phyloP scores from a whole-genome alignment of 148 eudicot genomes.

The Rhododendron simsii region DNA sequence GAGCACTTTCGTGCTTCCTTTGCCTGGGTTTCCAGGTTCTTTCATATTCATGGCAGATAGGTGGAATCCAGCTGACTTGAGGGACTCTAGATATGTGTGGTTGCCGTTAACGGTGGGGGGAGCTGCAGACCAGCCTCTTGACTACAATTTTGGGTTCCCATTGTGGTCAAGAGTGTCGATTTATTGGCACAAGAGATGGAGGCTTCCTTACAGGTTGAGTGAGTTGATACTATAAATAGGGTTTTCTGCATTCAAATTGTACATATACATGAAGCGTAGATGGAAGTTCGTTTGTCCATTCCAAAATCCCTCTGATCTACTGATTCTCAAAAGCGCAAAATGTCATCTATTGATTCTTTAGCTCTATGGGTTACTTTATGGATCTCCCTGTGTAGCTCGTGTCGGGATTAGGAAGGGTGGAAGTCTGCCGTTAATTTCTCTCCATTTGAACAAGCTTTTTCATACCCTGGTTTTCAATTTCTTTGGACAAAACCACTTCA shows the following conservation, averaged over 20 bases:
- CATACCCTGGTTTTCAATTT: background rate
- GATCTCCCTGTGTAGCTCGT: background rate
- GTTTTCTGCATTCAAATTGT: background rate
- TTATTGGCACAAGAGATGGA: slow-evolving; percentile 93
- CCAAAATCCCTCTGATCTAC: background rate
- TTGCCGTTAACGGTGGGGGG: slow-evolving; percentile 74
- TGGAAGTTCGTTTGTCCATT: background rate
- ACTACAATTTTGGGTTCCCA: slow-evolving; percentile 86
- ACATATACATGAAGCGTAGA: background rate
- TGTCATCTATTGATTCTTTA: background rate
- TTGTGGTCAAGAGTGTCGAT: slow-evolving; percentile 88
- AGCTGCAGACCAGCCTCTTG: slow-evolving; percentile 75
- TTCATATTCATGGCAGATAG: slow-evolving; percentile 91
- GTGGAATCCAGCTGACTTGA: slow-evolving; percentile 90
- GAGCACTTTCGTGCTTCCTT: slow-evolving; percentile 82
- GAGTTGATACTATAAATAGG: slow-evolving; percentile 19
- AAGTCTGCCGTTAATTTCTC: background rate
- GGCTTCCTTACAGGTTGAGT: slow-evolving; percentile 56
- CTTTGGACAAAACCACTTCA: background rate
- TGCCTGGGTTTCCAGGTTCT: slow-evolving; percentile 58
- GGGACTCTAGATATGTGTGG: slow-evolving; percentile 96
- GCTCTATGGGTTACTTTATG: background rate
- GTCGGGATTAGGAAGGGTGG: background rate
- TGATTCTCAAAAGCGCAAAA: background rate
- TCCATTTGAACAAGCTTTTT: background rate